Conservation (phyloP, 75 land plant species). For the Chamaecyparis obtusa region DNA sequence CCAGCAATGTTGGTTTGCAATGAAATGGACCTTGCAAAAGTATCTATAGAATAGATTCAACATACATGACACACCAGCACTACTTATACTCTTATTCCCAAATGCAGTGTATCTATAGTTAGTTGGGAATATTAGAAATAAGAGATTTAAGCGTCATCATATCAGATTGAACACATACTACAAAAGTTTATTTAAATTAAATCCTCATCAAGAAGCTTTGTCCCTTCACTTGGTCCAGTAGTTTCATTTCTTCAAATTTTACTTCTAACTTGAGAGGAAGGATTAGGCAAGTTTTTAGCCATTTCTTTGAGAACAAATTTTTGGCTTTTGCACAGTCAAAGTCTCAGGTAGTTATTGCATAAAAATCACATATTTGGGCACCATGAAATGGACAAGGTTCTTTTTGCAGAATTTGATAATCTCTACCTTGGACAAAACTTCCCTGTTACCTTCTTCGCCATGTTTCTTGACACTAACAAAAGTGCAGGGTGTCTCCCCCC, state of each 20-base stretch:
- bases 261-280: neutral
- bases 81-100: too few species aligned
- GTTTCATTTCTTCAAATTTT: neutral
- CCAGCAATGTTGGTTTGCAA: too few species aligned
- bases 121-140: too few species aligned
- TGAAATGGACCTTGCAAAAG: too few species aligned
- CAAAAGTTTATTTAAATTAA: too few species aligned
- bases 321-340: conserved; percentile 76
- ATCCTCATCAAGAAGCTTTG: too few species aligned
- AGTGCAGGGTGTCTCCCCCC: conserved; percentile 91
- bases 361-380: conserved; percentile 69
- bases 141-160: too few species aligned
- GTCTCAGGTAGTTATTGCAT: conserved; percentile 69
- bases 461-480: conserved; percentile 50
- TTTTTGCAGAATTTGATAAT: conserved; percentile 48
- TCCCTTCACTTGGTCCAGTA: neutral
- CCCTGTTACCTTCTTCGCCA: neutral
- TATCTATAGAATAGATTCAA: too few species aligned
- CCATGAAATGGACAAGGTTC: conserved; percentile 60
- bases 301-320: conserved; percentile 63
- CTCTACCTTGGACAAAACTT: conserved; percentile 32
- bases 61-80: too few species aligned
- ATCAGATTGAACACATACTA: too few species aligned
- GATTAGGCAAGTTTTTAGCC: conserved; percentile 34
- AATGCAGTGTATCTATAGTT: too few species aligned